phyloP scores from a whole-genome alignment of 1,139 yeast species.

The Kluyveromyces sp. region DNA sequence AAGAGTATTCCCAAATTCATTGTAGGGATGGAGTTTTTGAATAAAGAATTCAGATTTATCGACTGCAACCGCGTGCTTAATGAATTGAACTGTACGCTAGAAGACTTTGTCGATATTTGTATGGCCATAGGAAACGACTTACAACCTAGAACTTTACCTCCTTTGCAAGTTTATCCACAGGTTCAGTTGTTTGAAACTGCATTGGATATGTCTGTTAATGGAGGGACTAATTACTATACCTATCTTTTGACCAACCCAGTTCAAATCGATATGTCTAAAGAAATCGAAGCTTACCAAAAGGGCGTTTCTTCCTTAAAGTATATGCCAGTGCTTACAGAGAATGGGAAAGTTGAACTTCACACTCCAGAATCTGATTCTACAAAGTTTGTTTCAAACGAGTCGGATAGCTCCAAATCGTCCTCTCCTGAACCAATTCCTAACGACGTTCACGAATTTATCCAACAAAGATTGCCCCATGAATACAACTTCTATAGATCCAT shows the following conservation, averaged over 20 bases:
- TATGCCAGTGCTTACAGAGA: constrained; percentile 64
- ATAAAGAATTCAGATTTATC: constrained; percentile 54
- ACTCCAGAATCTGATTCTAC: constrained; percentile 22
- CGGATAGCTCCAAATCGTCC: constrained; percentile 4
- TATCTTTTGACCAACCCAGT: constrained; percentile 25
- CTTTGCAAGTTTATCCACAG: constrained; percentile 35
- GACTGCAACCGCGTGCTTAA: constrained; percentile 52
- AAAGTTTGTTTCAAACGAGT: constrained; percentile 6
- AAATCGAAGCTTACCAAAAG: constrained; percentile 40
- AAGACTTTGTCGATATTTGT: constrained; percentile 68
- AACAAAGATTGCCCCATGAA: constrained; percentile 85
- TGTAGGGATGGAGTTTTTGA: constrained; percentile 60
- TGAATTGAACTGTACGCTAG: constrained; percentile 53
- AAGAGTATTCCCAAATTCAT: constrained; percentile 63
- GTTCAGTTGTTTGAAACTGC: constrained; percentile 35
- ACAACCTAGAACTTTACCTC: constrained; percentile 63
- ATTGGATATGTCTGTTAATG: constrained; percentile 38
- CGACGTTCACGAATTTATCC: constrained; percentile 75
- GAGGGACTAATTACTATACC: constrained; percentile 41
- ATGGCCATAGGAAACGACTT: constrained; percentile 69
- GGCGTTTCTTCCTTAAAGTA: constrained; percentile 47
- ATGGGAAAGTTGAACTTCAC: constrained; percentile 63
- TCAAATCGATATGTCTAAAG: constrained; percentile 17
- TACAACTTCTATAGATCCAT: constrained; percentile 72
- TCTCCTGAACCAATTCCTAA: constrained; percentile 45